Evolutionary conservation across 148 eudicot species (phyloP), one percentile per base, ranked within the genome.

Genomic region (Persicaria tinctoria): DNA sequence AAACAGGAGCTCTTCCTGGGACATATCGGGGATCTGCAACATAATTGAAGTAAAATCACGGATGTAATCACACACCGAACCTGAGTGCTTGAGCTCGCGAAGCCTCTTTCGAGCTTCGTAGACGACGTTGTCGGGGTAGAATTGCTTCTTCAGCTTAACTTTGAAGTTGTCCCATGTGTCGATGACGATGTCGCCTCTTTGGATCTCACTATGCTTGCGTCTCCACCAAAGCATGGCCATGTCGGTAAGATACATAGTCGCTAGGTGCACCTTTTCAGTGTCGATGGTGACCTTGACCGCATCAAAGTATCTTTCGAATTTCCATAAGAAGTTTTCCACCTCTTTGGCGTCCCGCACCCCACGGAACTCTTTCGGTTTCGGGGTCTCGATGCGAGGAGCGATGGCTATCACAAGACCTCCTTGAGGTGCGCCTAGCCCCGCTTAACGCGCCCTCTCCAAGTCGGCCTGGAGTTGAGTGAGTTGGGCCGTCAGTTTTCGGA

Each of bases 191-290:
- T 14, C 0, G 8, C 60, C 16, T 5, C 59, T 3, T 20, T 20
- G 0, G 12, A 72, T 72, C 16, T 72, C 60, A 32, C 16, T 3
- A 20, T 38, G 44, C 2, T 9, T 27, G 0, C 59, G 16, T 23
- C 59, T 46, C 73, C 53, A 70, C 73, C 73, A 70, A 12, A 46
- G 20, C 73, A 70, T 46, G 5, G 51, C 0, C 46, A 46, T 20
- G 2, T 46, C 8, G 20, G 46, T 27, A 0, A 70, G 10, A 48
- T 70, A 70, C 3, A 46, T 2, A 4, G 51, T 46, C 2, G 53
- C 7, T 5, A 23, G n/a, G 53, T 14, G 13, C 2, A 70, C 17
- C 46, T 46, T 46, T 0, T 13, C 9, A 20, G 53, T 8, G 8
- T 70, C 53, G n/a, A 46, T 23, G 6, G 51, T 14, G 18, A 70